Base-by-base conservation (phyloP, 2,329 filamentous ascomycete genomes). In the Trichoderma koningiopsis region DNA sequence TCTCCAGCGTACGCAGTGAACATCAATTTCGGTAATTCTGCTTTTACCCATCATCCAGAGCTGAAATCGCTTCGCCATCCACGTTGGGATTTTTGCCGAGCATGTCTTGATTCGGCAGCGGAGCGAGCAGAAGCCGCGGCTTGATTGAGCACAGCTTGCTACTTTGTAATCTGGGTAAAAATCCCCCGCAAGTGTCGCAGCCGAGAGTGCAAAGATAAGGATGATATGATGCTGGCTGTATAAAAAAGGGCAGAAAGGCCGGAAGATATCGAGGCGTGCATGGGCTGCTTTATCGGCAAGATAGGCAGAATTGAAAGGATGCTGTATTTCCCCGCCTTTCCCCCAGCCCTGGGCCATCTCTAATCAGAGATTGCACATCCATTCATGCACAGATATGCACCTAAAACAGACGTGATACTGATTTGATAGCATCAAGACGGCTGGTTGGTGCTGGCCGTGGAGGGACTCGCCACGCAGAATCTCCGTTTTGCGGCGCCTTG, bases 301-400 rank as follows among this genome's bases (percentile, higher is more conserved):
- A 66, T 66, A 66, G 63, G 65, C 47, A 68, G 65, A 68, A 61
- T 68, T 19, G 65, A 37, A 27, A 31, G n/a, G 29, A 3, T 43
- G n/a, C 31, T 58, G 63, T 66, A 66, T 68, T 61, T 68, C 65
- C 65, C 65, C 65, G 56, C 65, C 55, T 68, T 68, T 43, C 40
- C 65, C 56, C 65, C 56, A 61, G 65, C 40, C 43, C 56, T 53
- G 33, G 64, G 19, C 35, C 40, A 37, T 60, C 33, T 55, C 57
- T 61, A 68, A 52, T 53, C 47, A 49, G 63, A 66, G 37, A 66
- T 57, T 65, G 62, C 40, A n/a, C 40, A 43, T 64, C 27, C 52
- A 33, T 65, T 13, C 33, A 43, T n/a, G 52, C n/a, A 58, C 53
- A 33, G 19, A 56, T 24, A 67, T 67, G 64, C 35, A 56, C 33